Conservation (phyloP, 768 basidiomycete genomes). For the Dendrothele bispora region DNA sequence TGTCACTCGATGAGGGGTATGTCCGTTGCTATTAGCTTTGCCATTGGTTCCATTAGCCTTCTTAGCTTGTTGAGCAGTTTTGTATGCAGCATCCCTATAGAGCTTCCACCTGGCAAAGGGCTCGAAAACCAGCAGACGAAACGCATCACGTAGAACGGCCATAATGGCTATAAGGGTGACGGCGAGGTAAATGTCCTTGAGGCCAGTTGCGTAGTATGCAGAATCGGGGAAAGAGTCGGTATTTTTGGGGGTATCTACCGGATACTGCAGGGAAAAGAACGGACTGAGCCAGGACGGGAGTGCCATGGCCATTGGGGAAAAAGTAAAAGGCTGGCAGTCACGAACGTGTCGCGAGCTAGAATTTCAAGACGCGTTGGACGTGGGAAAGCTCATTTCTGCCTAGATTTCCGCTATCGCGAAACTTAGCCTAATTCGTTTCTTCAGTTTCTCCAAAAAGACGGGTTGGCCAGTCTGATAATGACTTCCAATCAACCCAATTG, state of each 20-base stretch:
- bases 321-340: background rate
- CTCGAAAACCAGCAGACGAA: constrained; percentile 72
- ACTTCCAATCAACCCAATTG: constrained; percentile 78
- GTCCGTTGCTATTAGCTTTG: constrained; percentile 23
- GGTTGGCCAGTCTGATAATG: no score
- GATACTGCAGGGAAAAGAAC: constrained; percentile 77
- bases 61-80: constrained; percentile 21
- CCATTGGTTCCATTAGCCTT: constrained; percentile 26
- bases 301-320: background rate
- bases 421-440: no score
- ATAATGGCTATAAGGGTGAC: constrained; percentile 82
- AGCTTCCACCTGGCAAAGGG: constrained; percentile 84
- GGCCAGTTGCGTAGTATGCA: constrained; percentile 70
- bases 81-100: constrained; percentile 44
- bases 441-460: no score
- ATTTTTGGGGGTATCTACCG: constrained; percentile 48
- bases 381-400: constrained; percentile 1
- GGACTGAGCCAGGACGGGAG: constrained; percentile 58
- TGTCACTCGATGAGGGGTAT: constrained; percentile 5
- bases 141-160: constrained; percentile 80
- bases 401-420: background rate
- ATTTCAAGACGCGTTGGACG: no score
- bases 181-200: constrained; percentile 75
- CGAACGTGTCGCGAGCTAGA: constrained; percentile 12
- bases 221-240: constrained; percentile 76